A percentile compares a stretch with the other conserved stretches of the same genome.
phyloP scores from a whole-genome alignment of 208 protist species.

The Acanthamoeba sp. region DNA sequence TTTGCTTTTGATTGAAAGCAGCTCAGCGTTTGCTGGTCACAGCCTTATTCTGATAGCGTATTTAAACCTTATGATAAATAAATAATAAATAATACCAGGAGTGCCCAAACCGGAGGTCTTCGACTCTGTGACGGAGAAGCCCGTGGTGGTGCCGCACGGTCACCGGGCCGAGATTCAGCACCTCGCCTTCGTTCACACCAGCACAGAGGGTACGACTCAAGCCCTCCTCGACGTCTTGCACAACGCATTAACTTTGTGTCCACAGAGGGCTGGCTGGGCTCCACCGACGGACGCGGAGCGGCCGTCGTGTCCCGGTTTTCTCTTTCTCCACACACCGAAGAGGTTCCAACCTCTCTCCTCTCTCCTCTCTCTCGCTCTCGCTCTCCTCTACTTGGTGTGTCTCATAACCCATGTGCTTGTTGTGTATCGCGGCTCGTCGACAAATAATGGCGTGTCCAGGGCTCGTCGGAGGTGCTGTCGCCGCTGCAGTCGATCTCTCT shows the following conservation, averaged over 20 bases:
- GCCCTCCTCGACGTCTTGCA: no score
- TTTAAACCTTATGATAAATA: no score
- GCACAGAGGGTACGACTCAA: neutral
- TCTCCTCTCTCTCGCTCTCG: no score
- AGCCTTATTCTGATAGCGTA: no score
- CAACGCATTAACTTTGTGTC: no score
- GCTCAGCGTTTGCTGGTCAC: no score
- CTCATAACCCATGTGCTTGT: no score
- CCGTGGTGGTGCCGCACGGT: neutral
- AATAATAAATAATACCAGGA: neutral
- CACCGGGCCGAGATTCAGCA: constrained; percentile 34
- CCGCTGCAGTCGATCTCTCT: neutral
- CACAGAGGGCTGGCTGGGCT: constrained; percentile 11
- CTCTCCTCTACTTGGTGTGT: no score
- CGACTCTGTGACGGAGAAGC: neutral
- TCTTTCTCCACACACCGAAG: neutral
- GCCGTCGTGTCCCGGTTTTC: neutral
- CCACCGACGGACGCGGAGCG: neutral
- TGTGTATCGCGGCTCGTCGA: no score
- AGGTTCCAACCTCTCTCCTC: no score
- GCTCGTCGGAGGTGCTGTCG: neutral
- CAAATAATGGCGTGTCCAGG: no score
- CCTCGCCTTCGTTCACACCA: neutral
- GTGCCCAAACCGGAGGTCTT: neutral
- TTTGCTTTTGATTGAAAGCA: no score